A percentile compares a stretch with the other conserved stretches of the same genome.
Evolutionary conservation across 2,329 filamentous ascomycete species (phyloP).

Genomic region (Ascochyta pisi): DNA sequence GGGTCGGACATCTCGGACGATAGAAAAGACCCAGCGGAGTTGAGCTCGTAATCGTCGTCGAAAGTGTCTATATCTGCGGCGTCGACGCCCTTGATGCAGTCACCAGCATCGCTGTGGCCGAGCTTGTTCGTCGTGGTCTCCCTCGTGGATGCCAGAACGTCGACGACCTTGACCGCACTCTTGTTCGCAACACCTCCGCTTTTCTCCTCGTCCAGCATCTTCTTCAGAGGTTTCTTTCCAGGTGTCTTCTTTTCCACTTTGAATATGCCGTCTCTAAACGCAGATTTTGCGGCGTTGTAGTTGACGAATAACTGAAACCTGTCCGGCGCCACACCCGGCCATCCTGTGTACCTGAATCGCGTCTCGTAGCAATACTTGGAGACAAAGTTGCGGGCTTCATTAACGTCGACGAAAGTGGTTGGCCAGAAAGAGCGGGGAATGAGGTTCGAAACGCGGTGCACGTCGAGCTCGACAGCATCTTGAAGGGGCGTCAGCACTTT

Average conservation of each 20-base stretch:
- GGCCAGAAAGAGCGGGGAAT: slow-evolving; percentile 1
- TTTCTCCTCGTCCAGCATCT: not conserved
- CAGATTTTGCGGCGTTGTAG: slow-evolving; percentile 9
- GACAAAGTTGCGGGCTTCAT: slow-evolving; percentile 16
- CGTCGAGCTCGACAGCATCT: slow-evolving; percentile 6
- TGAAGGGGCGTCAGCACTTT: not conserved
- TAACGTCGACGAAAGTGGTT: not conserved
- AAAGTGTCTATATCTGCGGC: not conserved
- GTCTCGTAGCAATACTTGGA: not conserved
- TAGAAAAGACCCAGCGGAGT: not conserved
- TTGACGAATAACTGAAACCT: slow-evolving; percentile 11
- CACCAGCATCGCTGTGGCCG: not conserved
- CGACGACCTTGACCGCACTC: not conserved
- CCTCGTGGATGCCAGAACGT: not conserved
- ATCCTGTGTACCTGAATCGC: slow-evolving; percentile 4
- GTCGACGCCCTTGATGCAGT: not conserved
- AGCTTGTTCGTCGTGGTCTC: not conserved
- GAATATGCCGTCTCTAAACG: slow-evolving; percentile 6
- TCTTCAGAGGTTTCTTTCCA: not conserved
- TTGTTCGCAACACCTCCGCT: not conserved
- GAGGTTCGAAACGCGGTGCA: not conserved
- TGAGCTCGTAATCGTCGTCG: not conserved
- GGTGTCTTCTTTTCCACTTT: not conserved
- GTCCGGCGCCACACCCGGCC: slow-evolving; percentile 1
- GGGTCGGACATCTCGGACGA: not conserved